Evolutionary conservation across 2,329 filamentous ascomycete genomes (phyloP).

Genomic region (Grosmannia huntii): DNA sequence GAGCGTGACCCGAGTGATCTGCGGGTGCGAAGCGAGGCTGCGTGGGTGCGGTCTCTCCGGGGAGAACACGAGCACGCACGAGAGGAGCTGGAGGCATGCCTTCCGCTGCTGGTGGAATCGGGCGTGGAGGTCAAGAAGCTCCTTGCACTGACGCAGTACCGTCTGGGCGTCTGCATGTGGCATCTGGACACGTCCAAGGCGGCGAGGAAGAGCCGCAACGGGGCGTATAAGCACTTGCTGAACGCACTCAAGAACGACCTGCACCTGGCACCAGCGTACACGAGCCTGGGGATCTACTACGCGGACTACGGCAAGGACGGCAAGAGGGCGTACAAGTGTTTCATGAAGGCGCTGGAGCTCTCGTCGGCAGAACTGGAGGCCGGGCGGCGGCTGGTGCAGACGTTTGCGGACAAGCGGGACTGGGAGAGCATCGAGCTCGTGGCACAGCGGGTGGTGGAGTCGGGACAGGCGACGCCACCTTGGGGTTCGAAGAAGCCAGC

Average conservation of each 20-base stretch:
- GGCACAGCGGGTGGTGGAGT: slow-evolving; percentile 80
- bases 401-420: slow-evolving; percentile 80
- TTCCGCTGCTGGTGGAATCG: slow-evolving; percentile 52
- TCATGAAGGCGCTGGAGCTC: slow-evolving; percentile 90
- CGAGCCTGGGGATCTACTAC: slow-evolving; percentile 80
- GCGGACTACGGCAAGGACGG: slow-evolving; percentile 82
- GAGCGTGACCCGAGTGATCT: slow-evolving; percentile 61
- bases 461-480: slow-evolving; percentile 80
- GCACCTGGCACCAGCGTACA: slow-evolving; percentile 83
- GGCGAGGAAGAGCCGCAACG: slow-evolving; percentile 66
- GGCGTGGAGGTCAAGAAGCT: slow-evolving; percentile 49
- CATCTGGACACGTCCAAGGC: slow-evolving; percentile 61
- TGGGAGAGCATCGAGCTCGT: slow-evolving; percentile 96
- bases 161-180: slow-evolving; percentile 80
- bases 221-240: slow-evolving; percentile 75
- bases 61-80: slow-evolving; percentile 60
- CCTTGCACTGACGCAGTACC: slow-evolving; percentile 75
- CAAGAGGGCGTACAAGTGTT: slow-evolving; percentile 77
- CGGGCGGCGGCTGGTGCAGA: slow-evolving; percentile 72
- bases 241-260: slow-evolving; percentile 74
- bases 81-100: slow-evolving; percentile 55
- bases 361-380: slow-evolving; percentile 77
- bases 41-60: slow-evolving; percentile 80
- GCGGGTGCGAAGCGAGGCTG: slow-evolving; percentile 71
- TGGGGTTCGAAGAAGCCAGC: slow-evolving; percentile 89